Evolutionary conservation across 805 yeast genomes (phyloP).

Genomic region (Spathaspora gorwiae): DNA sequence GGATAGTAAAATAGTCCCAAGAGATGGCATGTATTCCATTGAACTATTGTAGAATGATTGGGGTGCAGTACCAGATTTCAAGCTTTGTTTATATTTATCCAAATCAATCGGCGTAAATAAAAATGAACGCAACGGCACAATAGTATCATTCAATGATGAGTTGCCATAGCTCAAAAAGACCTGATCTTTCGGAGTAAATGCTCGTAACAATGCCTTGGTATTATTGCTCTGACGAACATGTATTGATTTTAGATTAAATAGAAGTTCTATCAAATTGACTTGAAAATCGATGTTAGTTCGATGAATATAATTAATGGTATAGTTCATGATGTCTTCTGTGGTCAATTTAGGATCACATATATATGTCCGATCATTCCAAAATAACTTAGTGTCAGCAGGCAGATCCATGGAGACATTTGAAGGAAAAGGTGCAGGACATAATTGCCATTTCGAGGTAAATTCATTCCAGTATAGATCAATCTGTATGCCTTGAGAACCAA

Average conservation of each 20-base stretch:
- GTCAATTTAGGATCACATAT: conserved; percentile 28
- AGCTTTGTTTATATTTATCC: conserved; percentile 4
- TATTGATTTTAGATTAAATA: conserved; percentile 12
- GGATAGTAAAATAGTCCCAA: conserved; percentile 20
- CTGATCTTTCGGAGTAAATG: conserved; percentile 1
- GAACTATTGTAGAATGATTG: conserved; percentile 19
- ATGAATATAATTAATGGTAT: conserved; percentile 14
- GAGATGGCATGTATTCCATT: conserved; percentile 20
- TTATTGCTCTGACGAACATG: conserved; percentile 2
- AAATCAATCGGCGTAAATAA: conserved; percentile 27
- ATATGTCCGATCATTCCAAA: conserved; percentile 25
- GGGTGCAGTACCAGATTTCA: neutral
- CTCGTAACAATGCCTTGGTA: conserved; percentile 1
- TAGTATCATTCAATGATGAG: conserved; percentile 22
- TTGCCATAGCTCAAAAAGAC: conserved; percentile 16
- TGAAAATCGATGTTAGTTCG: conserved; percentile 29
- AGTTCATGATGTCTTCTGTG: conserved; percentile 16
- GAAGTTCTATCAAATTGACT: conserved; percentile 29
- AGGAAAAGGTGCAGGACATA: conserved; percentile 48
- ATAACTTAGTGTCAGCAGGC: conserved; percentile 8
- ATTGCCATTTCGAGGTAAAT: conserved; percentile 42
- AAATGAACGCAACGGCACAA: conserved; percentile 14
- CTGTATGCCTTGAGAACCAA: conserved; percentile 45
- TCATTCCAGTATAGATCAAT: conserved; percentile 58
- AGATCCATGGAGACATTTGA: conserved; percentile 16